Conservation (phyloP, 2,329 filamentous ascomycete genomes). For the Fusarium solani-melongenae region DNA sequence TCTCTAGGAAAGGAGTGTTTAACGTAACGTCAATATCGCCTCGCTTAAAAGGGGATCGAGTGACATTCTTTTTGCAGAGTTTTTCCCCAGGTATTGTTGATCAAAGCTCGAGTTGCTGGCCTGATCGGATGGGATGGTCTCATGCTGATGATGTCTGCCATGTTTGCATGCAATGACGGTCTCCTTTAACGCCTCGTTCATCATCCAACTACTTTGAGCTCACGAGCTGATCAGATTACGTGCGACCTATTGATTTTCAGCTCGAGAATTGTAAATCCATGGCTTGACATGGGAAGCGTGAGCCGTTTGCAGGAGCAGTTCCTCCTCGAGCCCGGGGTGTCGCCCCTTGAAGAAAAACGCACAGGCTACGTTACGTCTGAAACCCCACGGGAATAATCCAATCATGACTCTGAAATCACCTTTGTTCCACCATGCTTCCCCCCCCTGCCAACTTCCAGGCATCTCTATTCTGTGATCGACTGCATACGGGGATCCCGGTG, state of each 20-base stretch:
- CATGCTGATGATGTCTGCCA: background rate
- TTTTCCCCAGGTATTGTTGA: background rate
- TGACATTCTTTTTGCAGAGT: constrained; percentile 4
- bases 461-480: constrained; percentile 26
- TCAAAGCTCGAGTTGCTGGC: background rate
- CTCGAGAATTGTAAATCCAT: background rate
- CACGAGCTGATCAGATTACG: constrained; percentile 13
- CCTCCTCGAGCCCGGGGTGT: background rate
- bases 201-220: constrained; percentile 2
- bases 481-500: constrained; percentile 14
- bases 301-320: background rate
- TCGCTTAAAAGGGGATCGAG: background rate
- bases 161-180: background rate
- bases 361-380: constrained; percentile 16
- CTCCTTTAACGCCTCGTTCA: background rate
- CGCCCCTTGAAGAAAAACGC: constrained; percentile 5
- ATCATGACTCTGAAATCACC: constrained; percentile 16
- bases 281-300: background rate
- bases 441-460: constrained; percentile 15
- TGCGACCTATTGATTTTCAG: constrained; percentile 15
- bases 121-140: background rate
- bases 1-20: background rate
- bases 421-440: background rate
- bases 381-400: constrained; percentile 33
- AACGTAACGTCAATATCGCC: background rate